phyloP scores from a whole-genome alignment of 148 eudicot genomes.

The Silene uniflora region DNA sequence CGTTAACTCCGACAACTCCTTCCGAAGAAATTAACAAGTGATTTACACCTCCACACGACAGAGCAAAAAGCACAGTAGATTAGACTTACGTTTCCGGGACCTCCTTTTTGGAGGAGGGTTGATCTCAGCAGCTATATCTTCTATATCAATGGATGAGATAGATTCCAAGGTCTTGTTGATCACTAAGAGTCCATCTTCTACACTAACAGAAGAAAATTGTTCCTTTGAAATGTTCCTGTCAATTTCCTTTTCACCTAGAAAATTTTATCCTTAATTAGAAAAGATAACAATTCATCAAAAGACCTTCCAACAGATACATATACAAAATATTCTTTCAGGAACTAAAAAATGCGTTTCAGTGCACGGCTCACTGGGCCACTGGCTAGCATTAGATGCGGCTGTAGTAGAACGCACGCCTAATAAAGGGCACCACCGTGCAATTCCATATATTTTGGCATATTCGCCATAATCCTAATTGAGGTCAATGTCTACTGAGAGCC shows the following conservation, averaged over 20 bases:
- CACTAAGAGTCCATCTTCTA: constrained; percentile 8
- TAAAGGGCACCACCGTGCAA: no score
- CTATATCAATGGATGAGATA: neutral
- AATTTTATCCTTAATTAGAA: neutral
- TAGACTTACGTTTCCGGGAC: constrained; percentile 59
- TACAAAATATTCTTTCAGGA: neutral
- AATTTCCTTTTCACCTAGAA: constrained; percentile 40
- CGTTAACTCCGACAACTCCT: neutral
- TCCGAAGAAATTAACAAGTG: neutral
- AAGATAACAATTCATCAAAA: neutral
- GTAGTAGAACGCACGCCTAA: no score
- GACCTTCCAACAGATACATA: constrained; percentile 1
- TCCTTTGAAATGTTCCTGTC: neutral
- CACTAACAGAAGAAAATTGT: constrained; percentile 21
- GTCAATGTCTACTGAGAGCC: no score
- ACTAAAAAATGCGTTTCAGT: neutral
- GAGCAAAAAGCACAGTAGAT: neutral
- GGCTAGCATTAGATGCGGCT: no score
- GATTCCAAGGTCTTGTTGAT: constrained; percentile 10
- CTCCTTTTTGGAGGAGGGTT: constrained; percentile 30
- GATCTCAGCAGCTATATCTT: constrained; percentile 10
- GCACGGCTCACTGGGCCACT: no score
- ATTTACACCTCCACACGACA: neutral
- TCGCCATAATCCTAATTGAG: no score
- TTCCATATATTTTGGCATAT: no score